phyloP scores from a whole-genome alignment of 2,329 filamentous ascomycete genomes.

The Diplodia scrobiculata region DNA sequence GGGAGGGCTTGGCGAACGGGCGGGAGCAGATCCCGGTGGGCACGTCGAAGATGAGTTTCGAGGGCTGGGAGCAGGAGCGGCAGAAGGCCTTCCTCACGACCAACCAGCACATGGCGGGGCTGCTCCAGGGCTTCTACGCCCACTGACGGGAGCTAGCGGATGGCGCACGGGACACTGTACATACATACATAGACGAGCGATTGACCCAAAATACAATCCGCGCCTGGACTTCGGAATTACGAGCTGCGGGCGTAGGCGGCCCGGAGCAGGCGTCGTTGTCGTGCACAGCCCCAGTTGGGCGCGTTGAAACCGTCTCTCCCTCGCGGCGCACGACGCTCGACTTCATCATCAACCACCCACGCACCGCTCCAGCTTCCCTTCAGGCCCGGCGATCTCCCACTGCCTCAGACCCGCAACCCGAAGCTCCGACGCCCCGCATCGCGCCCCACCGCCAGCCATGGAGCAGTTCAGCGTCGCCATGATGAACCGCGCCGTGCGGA shows the following conservation, averaged over 20 bases:
- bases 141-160: constrained; percentile 3
- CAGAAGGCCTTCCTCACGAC: constrained; percentile 42
- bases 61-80: constrained; percentile 53
- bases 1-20: constrained; percentile 49
- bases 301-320: constrained; percentile 22
- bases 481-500: constrained; percentile 82
- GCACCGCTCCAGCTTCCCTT: neutral
- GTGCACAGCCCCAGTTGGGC: constrained; percentile 24
- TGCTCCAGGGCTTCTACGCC: constrained; percentile 25
- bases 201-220: too few relatives aligned
- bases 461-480: constrained; percentile 58
- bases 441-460: constrained; percentile 7
- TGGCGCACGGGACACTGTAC: neutral
- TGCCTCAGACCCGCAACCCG: neutral
- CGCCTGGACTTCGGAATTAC: neutral
- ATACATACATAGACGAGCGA: too few relatives aligned
- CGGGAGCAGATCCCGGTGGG: constrained; percentile 58
- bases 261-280: neutral
- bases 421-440: constrained; percentile 13
- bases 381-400: neutral
- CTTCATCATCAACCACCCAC: neutral
- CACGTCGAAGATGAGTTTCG: constrained; percentile 46
- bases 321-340: neutral
- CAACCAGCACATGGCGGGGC: constrained; percentile 23
- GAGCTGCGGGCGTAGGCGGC: neutral